phyloP scores from a whole-genome alignment of 345 rosid species.

The Jatropha curcas region DNA sequence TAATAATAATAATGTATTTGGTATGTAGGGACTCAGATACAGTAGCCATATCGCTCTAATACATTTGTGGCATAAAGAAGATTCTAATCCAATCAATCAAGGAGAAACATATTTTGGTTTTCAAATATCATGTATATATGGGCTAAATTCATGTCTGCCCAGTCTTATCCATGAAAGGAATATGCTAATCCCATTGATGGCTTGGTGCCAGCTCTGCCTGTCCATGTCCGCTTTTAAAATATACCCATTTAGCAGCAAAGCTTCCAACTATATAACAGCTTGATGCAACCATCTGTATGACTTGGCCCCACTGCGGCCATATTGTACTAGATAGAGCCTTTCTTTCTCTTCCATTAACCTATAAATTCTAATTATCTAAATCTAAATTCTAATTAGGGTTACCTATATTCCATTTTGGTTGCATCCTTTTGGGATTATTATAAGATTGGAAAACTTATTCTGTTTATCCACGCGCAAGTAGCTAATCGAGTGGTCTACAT shows the following conservation, averaged over 20 bases:
- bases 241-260: slow-evolving; percentile 3
- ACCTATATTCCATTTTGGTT: neutral
- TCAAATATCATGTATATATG: neutral
- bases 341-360: no score
- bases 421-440: neutral
- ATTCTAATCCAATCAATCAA: neutral
- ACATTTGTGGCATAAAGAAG: no score
- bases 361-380: no score
- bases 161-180: slow-evolving; percentile 9
- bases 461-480: no score
- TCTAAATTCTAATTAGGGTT: no score
- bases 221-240: neutral
- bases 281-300: neutral
- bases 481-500: no score
- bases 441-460: slow-evolving; percentile 2
- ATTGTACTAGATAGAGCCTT: no score
- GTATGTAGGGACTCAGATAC: neutral
- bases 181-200: neutral
- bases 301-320: no score
- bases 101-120: neutral
- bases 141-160: neutral
- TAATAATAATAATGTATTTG: neutral
- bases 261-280: slow-evolving; percentile 8
- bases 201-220: neutral
- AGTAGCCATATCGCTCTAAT: no score